Evolutionary conservation across 805 yeast species (phyloP), one percentile per base, ranked within the genome.

Genomic region (Brettanomyces nanus): DNA sequence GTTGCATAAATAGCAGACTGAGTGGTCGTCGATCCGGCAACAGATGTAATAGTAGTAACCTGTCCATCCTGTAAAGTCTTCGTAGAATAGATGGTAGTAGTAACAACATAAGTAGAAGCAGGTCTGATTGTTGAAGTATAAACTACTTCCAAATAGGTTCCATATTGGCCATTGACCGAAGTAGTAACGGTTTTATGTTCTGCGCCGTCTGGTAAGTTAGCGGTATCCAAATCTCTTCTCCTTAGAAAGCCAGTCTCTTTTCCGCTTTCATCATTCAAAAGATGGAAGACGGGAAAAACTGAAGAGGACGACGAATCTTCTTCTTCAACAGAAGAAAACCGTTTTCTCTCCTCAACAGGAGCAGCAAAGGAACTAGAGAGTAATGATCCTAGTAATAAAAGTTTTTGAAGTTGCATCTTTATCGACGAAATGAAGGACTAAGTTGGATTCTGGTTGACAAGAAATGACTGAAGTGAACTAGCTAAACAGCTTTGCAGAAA

Each of bases 121-220:
- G 51, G 40, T 6, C 40, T 45, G n/a, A 45, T 35, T 11, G 54
- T 47, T 7, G 61, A 55, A 35, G 63, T 59, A 38, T 52, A 49
- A 5, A 58, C 51, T 19, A 48, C 35, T 45, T 47, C 44, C 19
- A 47, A 22, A 26, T 33, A 47, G 14, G 51, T 47, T 21, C 51
- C 51, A 17, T 36, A 28, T 18, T 38, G 40, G 28, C 51, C 51
- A 34, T 44, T 25, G 5, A 47, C 33, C 28, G 33, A 41, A 5
- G 49, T 47, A 13, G 51, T 46, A 18, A 44, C 49, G 3, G 54
- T 51, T 17, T 28, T 21, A n/a, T 42, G 43, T 6, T 40, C 44
- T n/a, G 42, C 33, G 14, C 48, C 47, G 17, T 45, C 34, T 14
- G 31, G 37, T 18, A 34, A 10, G 14, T 34, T 14, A 17, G 28